Base-by-base conservation (phyloP, 805 yeast species). In the Yarrowia bubula region DNA sequence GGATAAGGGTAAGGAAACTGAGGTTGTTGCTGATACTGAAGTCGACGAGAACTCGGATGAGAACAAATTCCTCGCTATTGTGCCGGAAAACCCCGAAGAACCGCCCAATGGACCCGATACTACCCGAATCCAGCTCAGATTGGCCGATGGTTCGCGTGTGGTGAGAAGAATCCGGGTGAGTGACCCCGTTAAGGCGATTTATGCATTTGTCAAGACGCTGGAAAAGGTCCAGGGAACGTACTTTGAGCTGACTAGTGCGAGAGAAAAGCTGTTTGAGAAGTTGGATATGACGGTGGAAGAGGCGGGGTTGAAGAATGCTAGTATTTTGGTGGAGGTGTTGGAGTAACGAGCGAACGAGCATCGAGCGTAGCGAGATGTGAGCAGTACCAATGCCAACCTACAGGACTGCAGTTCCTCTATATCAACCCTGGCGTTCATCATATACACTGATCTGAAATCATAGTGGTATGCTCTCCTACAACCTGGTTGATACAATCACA, bases 41-140 rank as follows among this genome's bases (percentile, higher is more conserved):
- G 71, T n/a, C n/a, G n/a, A 72, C 6, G 72, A 69, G 11, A 61
- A 72, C 8, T 71, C 80, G 0, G 79, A 77, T 10, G 75, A 69
- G 28, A 85, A 84, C 67, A 76, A 77, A 6, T 81, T 88, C 66
- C 81, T 79, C 9, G 64, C 76, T 0, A 86, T 90, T 8, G 55
- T 72, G 35, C 80, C 92, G 0, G 69, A 72, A 1, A 81, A 80
- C 47, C 84, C 85, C 66, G 77, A 78, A 0, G 97, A 92, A 71
- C 96, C 97, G 0, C 74, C 82, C 1, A 73, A 78, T 3, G 86
- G 82, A 10, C 82, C 84, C 0, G 75, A 79, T 8, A 79, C 86
- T 0, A 90, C 97, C 0, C 80, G 97, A 70, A 83, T 95, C 31
- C 98, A 95, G 75, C 82, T 95, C n/a, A 81, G 97, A 66, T 83